Percentiles rank a stretch among this genome's conserved stretches.
phyloP scores from a whole-genome alignment of 1,284 basidiomycete species.

The Sporisorium scitamineum region DNA sequence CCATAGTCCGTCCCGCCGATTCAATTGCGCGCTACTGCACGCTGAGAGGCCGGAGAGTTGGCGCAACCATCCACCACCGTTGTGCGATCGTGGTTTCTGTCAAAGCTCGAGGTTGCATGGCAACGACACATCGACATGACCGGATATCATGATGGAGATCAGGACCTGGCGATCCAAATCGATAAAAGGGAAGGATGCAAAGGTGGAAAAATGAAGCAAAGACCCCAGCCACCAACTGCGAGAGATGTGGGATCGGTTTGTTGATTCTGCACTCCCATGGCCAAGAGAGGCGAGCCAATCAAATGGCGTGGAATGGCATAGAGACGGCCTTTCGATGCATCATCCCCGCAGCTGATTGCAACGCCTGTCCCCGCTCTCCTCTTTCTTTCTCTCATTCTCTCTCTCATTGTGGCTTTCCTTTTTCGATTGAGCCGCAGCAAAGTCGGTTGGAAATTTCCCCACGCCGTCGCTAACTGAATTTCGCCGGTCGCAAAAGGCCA shows the following conservation, averaged over 20 bases:
- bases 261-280: background rate
- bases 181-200: background rate
- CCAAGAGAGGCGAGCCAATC: background rate
- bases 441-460: no score
- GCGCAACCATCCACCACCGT: background rate
- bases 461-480: background rate
- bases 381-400: background rate
- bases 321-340: background rate
- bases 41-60: background rate
- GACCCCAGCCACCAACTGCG: no score
- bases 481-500: background rate
- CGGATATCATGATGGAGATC: background rate
- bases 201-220: no score
- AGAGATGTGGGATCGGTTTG: background rate
- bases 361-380: background rate
- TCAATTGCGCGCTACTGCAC: background rate
- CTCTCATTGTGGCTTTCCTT: no score
- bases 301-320: background rate
- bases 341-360: conserved; percentile 1
- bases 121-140: background rate
- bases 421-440: no score
- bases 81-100: background rate
- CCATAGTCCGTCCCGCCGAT: conserved; percentile 14
- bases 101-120: background rate
- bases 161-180: no score